Conservation (phyloP, 148 eudicot species). For the Chenopodium formosanum region DNA sequence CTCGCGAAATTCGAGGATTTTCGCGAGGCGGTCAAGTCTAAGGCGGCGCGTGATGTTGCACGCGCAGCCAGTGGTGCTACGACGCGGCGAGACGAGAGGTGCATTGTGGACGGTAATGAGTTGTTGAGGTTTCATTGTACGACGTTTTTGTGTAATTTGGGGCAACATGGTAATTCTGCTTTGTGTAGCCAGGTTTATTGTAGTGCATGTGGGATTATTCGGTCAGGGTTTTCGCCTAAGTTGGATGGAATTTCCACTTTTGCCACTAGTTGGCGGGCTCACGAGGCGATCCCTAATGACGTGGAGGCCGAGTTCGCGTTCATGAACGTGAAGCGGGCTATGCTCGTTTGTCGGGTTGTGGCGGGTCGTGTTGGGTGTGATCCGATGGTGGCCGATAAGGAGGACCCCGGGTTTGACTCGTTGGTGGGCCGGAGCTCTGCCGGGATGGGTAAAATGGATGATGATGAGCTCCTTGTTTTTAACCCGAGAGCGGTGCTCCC, state of each 20-base stretch:
- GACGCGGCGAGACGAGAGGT: constrained; percentile 50
- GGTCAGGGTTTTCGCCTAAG: constrained; percentile 73
- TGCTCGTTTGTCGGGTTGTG: constrained; percentile 80
- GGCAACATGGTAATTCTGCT: constrained; percentile 64
- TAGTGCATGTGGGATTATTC: constrained; percentile 72
- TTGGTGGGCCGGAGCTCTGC: constrained; percentile 38
- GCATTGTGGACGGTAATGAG: constrained; percentile 85
- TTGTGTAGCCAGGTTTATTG: constrained; percentile 63
- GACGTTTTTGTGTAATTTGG: constrained; percentile 62
- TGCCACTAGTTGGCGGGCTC: constrained; percentile 73
- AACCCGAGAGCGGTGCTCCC: constrained; percentile 86
- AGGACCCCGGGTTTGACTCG: constrained; percentile 68
- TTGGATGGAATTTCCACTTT: constrained; percentile 72
- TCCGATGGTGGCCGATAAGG: constrained; percentile 45
- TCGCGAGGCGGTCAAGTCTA: constrained; percentile 58
- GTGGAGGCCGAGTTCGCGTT: constrained; percentile 75
- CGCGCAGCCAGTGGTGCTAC: constrained; percentile 18
- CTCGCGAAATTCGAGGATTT: constrained; percentile 66
- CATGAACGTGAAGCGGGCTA: constrained; percentile 72
- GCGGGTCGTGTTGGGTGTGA: constrained; percentile 85
- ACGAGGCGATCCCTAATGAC: constrained; percentile 71
- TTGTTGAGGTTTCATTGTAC: constrained; percentile 69
- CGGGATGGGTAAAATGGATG: constrained; percentile 36
- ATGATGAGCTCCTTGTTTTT: constrained; percentile 75
- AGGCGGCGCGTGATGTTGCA: constrained; percentile 35